Conservation (phyloP, 768 basidiomycete genomes). For the Boletus speciosus region DNA sequence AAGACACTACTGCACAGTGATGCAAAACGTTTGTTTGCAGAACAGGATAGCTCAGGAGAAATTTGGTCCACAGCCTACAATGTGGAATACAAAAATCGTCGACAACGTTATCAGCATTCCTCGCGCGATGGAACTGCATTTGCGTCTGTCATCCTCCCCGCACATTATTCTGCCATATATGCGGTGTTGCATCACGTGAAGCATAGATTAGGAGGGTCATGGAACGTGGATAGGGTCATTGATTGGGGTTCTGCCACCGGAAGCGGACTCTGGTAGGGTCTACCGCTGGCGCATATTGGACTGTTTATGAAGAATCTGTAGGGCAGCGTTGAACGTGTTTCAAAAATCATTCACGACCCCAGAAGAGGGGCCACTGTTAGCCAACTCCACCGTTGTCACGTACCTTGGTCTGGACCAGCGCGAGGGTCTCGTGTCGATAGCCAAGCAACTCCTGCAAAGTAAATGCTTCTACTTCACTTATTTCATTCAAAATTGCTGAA, state of each 20-base stretch:
- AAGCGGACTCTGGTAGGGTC: conserved; percentile 73
- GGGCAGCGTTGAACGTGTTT: conserved; percentile 69
- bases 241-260: conserved; percentile 88
- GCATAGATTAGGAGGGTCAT: conserved; percentile 59
- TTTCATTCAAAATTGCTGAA: conserved; percentile 11
- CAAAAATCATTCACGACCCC: conserved; percentile 35
- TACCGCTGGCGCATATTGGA: neutral
- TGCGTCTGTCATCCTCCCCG: conserved; percentile 79
- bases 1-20: conserved; percentile 65
- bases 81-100: conserved; percentile 55
- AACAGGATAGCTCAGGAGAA: conserved; percentile 30
- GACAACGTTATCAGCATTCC: conserved; percentile 55
- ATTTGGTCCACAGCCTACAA: conserved; percentile 57
- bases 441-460: conserved; percentile 61
- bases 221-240: conserved; percentile 57
- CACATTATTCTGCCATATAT: conserved; percentile 77
- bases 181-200: conserved; percentile 70
- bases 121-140: conserved; percentile 81
- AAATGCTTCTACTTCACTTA: conserved; percentile 12
- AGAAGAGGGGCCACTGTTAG: conserved; percentile 35
- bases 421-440: conserved; percentile 64
- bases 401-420: conserved; percentile 81
- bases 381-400: conserved; percentile 49
- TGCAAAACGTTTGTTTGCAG: conserved; percentile 65
- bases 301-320: conserved; percentile 28